A percentile compares a stretch with the other conserved stretches of the same genome.
phyloP scores from a whole-genome alignment of 345 rosid species.

The Rhizophora apiculata region DNA sequence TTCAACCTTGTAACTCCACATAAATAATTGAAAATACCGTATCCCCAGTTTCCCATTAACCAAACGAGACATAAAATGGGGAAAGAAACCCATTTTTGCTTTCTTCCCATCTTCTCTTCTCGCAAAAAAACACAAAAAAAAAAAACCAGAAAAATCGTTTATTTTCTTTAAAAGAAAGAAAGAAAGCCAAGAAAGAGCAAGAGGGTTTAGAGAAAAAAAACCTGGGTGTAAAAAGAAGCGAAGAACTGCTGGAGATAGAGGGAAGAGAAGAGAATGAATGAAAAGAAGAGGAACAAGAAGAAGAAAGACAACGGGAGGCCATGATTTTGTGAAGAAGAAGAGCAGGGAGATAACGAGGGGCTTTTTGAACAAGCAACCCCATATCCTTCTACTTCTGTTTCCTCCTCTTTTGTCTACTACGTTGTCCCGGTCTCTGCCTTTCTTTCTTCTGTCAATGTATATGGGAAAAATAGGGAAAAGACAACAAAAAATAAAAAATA shows the following conservation, averaged over 20 bases:
- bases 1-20: background rate
- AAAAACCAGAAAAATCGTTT: constrained; percentile 2
- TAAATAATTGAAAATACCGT: too few relatives aligned
- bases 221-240: constrained; percentile 48
- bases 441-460: too few relatives aligned
- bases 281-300: constrained; percentile 8
- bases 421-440: too few relatives aligned
- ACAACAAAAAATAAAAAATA: too few relatives aligned
- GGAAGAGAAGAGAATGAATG: constrained; percentile 22
- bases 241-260: constrained; percentile 23
- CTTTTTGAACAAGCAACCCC: constrained; percentile 34
- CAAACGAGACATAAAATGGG: background rate
- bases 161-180: background rate
- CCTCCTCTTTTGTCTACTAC: background rate
- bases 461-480: too few relatives aligned
- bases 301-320: constrained; percentile 41
- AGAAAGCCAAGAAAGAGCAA: background rate
- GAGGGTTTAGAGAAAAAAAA: constrained; percentile 14
- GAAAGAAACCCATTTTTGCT: background rate
- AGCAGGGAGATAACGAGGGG: constrained; percentile 35
- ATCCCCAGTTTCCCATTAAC: background rate
- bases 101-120: background rate
- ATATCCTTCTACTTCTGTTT: background rate
- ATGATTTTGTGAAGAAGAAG: constrained; percentile 35
- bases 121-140: constrained; percentile 14